Percentiles rank a stretch among this genome's conserved stretches.
These are phyloP conservation scores for Coniferiporia weirii DNA, from an alignment of 1,284 basidiomycete species.

Conservation along the genomic window DNA sequence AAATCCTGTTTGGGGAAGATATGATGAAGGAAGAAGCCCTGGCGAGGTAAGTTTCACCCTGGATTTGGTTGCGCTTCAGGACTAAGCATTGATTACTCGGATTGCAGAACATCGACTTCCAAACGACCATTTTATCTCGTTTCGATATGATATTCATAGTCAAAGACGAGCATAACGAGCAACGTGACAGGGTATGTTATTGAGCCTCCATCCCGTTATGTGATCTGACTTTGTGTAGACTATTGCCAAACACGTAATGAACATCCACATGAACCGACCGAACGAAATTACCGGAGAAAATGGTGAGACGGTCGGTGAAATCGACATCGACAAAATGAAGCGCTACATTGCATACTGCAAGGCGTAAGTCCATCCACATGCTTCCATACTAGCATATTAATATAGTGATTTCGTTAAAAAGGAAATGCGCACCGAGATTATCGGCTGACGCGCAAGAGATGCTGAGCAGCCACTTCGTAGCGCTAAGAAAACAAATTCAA, in stretches of 20 bases:
- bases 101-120: conserved; percentile 90
- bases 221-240: conserved; percentile 44
- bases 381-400: neutral
- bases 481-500: conserved; percentile 90
- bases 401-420: conserved; percentile 27
- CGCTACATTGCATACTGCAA: conserved; percentile 96
- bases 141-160: conserved; percentile 99
- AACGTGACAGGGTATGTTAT: conserved; percentile 72
- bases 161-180: conserved; percentile 97
- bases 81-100: neutral
- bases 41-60: conserved; percentile 64
- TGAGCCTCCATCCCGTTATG: neutral
- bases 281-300: conserved; percentile 56
- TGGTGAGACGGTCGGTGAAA: conserved; percentile 79
- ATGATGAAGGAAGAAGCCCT: conserved; percentile 95
- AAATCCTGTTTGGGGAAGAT: conserved; percentile 97
- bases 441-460: conserved; percentile 94
- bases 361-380: conserved; percentile 45
- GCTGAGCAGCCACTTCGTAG: conserved; percentile 96
- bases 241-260: conserved; percentile 98
- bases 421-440: conserved; percentile 93
- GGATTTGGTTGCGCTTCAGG: neutral
- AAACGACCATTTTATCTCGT: conserved; percentile 96
- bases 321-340: conserved; percentile 98
- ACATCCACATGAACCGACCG: conserved; percentile 94